Evolutionary conservation across 2,329 filamentous ascomycete genomes (phyloP).

Genomic region (Zelopaecilomyces penicillatus): DNA sequence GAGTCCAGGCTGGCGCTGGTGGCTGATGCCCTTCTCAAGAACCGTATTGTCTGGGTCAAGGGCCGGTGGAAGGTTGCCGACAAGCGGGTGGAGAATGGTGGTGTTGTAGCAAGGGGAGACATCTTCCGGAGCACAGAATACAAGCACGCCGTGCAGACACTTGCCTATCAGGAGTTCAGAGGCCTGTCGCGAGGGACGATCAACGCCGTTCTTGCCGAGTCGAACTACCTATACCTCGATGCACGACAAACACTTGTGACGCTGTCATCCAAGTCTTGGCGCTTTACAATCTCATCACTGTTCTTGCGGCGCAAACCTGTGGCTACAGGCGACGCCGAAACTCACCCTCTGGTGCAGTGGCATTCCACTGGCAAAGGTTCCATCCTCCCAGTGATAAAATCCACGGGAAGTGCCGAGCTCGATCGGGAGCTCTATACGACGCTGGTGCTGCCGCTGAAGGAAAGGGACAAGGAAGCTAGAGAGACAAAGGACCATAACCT

Average conservation of each 20-base stretch:
- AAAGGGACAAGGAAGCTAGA: conserved; percentile 32
- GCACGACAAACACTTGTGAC: conserved; percentile 61
- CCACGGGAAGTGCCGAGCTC: conserved; percentile 57
- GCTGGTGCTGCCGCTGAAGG: conserved; percentile 47
- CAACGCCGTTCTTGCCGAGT: conserved; percentile 70
- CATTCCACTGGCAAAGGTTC: conserved; percentile 46
- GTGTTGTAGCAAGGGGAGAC: conserved; percentile 47
- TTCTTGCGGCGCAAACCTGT: conserved; percentile 56
- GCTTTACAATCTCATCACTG: conserved; percentile 63
- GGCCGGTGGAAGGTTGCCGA: conserved; percentile 51
- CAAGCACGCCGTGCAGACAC: conserved; percentile 56
- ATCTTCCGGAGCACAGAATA: conserved; percentile 61
- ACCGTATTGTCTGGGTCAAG: conserved; percentile 60
- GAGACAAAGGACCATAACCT: conserved; percentile 44
- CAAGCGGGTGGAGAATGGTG: conserved; percentile 21
- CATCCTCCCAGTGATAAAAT: conserved; percentile 52
- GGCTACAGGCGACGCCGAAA: conserved; percentile 44
- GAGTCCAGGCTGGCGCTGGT: conserved; percentile 71
- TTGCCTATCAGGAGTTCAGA: conserved; percentile 68
- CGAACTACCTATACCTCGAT: conserved; percentile 69
- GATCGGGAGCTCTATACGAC: conserved; percentile 52
- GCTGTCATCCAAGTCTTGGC: conserved; percentile 67
- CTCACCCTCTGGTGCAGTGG: conserved; percentile 57
- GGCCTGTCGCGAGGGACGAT: conserved; percentile 65
- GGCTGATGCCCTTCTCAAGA: conserved; percentile 68